phyloP scores from a whole-genome alignment of 1,284 basidiomycete species.

The Boletellus deceptivus region DNA sequence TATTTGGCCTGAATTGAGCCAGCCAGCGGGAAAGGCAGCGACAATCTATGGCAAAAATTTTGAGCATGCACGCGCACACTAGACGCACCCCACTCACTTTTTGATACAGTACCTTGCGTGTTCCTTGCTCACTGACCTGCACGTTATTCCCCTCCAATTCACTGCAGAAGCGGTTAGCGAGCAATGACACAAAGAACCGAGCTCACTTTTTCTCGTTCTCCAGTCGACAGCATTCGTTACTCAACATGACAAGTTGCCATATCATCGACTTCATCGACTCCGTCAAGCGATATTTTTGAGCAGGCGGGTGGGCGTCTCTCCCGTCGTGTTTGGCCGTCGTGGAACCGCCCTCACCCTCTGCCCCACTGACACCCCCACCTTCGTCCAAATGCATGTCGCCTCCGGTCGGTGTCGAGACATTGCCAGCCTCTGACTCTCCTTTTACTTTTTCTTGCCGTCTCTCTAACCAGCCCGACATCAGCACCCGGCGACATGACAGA shows the following conservation, averaged over 20 bases:
- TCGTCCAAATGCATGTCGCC: slow-evolving; percentile 43
- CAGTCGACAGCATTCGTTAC: slow-evolving; percentile 75
- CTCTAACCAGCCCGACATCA: slow-evolving; percentile 38
- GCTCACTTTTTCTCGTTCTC: slow-evolving; percentile 85
- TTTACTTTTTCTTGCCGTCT: slow-evolving; percentile 58
- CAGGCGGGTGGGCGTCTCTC: slow-evolving; percentile 55
- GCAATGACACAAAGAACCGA: background rate
- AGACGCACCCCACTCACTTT: slow-evolving; percentile 42
- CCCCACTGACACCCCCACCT: slow-evolving; percentile 29
- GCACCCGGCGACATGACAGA: background rate
- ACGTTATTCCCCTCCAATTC: slow-evolving; percentile 62
- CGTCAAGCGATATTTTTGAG: slow-evolving; percentile 69
- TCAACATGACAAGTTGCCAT: slow-evolving; percentile 76
- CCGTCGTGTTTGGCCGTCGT: slow-evolving; percentile 33
- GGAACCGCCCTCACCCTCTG: slow-evolving; percentile 29
- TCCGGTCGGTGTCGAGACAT: slow-evolving; percentile 31
- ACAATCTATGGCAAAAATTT: slow-evolving; percentile 51
- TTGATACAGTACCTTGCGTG: slow-evolving; percentile 74
- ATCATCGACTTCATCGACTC: slow-evolving; percentile 73
- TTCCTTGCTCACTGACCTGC: slow-evolving; percentile 75
- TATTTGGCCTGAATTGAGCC: slow-evolving; percentile 52
- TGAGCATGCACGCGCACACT: background rate
- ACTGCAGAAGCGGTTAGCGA: slow-evolving; percentile 35
- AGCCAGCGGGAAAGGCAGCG: slow-evolving; percentile 55
- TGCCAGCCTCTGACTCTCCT: slow-evolving; percentile 39